Evolutionary conservation across 75 land plant genomes (phyloP), one percentile per base, ranked within the genome.

Genomic region (Adiantum capillusveneris): DNA sequence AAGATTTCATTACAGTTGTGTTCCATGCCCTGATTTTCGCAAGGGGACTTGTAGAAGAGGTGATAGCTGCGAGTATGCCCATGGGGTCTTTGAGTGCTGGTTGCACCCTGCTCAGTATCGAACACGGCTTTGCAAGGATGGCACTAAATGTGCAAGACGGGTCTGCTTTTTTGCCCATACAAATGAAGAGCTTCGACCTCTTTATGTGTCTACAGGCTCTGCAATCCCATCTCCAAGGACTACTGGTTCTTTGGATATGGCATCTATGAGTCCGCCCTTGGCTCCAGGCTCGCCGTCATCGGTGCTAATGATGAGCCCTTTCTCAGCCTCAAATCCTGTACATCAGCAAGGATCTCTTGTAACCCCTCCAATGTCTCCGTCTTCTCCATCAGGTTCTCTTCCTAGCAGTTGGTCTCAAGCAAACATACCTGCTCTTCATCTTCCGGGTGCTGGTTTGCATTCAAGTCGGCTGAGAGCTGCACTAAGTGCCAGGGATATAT

Each of bases 41-140:
- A 87, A 87, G 70, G 90, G 90, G 11, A 65, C 81, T 25, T 87
- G 90, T 70, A 57, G 86, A 58, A 72, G 86, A 7, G 84, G 81
- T 1, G 90, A 87, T 49, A 48, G 75, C 62, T 87, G 90, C 43
- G 90, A 87, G 61, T 83, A 83, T 67, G 90, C 90, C 13, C 90
- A 87, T 68, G 90, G 90, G 9, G 90, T 86, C 18, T 86, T 86
- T 58, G 90, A 86, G 70, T 86, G 87, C 65, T 87, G 90, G 90
- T 76, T 87, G 24, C 90, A 87, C 37, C 90, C 90, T 13, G 90
- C 90, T 2, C 88, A 84, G 56, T 84, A 84, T 50, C 50, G 88
- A 11, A 84, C 88, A 0, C 60, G 88, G 56, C 73, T 84, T 26
- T 84, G 87, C 81, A 84, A 84, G 54, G 87, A 84, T 55, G 87